Conservation (phyloP, 1,284 basidiomycete species). For the Omphalotus olearius region DNA sequence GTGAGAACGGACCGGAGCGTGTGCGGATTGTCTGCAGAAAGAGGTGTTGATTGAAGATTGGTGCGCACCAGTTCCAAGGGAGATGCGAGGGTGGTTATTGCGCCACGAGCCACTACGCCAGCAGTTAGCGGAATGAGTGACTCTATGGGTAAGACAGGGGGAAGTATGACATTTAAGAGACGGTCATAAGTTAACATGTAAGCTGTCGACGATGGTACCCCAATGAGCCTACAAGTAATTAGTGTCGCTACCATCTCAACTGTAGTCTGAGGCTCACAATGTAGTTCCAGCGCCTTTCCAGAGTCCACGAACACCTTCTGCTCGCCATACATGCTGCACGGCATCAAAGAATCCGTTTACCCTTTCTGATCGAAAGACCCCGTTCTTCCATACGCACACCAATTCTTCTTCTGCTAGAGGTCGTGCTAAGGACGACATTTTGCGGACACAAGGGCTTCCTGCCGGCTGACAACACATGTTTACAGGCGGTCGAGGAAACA, state of each 20-base stretch:
- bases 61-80: constrained; percentile 94
- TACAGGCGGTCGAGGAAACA: constrained; percentile 42
- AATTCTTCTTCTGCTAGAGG: constrained; percentile 51
- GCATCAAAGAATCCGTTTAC: constrained; percentile 83
- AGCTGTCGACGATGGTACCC: constrained; percentile 87
- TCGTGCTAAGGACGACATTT: constrained; percentile 68
- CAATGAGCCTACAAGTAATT: constrained; percentile 63
- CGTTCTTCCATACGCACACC: constrained; percentile 71
- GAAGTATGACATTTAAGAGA: constrained; percentile 63
- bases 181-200: constrained; percentile 98
- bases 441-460: constrained; percentile 59
- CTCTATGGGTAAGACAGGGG: constrained; percentile 46
- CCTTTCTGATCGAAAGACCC: constrained; percentile 63
- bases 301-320: constrained; percentile 74
- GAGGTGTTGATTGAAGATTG: constrained; percentile 85
- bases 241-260: constrained; percentile 12
- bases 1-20: constrained; percentile 67
- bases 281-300: constrained; percentile 91
- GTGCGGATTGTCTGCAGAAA: constrained; percentile 61
- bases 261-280: constrained; percentile 52
- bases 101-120: constrained; percentile 78
- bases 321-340: constrained; percentile 69
- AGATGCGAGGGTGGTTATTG: constrained; percentile 79
- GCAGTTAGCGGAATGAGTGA: constrained; percentile 75
- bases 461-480: constrained; percentile 68